phyloP scores from a whole-genome alignment of 257 asterid species.

The Thymus quinquecostatus region DNA sequence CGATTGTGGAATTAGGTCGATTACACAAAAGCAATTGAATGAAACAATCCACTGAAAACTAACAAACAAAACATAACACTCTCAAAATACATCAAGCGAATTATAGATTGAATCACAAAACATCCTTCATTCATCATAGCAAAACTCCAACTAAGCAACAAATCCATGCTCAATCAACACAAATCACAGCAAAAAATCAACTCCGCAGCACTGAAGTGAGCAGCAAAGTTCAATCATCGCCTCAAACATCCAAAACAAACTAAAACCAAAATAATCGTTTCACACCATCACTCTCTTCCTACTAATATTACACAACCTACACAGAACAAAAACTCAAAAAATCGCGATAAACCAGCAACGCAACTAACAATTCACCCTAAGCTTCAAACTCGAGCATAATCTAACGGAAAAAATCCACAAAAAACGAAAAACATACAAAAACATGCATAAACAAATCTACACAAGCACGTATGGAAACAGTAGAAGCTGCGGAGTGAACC shows the following conservation, averaged over 20 bases:
- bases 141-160: conserved; percentile 21
- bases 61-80: conserved; percentile 1
- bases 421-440: not conserved
- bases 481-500: conserved; percentile 36
- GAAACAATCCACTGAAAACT: conserved; percentile 15
- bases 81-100: conserved; percentile 9
- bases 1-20: not conserved
- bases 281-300: conserved; percentile 18
- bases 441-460: not conserved
- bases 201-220: conserved; percentile 21
- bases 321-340: not conserved
- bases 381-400: conserved; percentile 31
- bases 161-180: conserved; percentile 15
- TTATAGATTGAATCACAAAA: conserved; percentile 10
- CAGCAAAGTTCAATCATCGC: conserved; percentile 32
- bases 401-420: not conserved
- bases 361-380: conserved; percentile 26
- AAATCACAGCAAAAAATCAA: not conserved
- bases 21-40: conserved; percentile 19
- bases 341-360: conserved; percentile 17
- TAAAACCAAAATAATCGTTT: conserved; percentile 1
- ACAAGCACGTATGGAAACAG: conserved; percentile 27
- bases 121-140: conserved; percentile 13
- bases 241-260: conserved; percentile 25
- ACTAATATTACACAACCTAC: not conserved